These are phyloP conservation scores for Lentinula boryana DNA, from an alignment of 768 basidiomycete species.

Conservation along the genomic window DNA sequence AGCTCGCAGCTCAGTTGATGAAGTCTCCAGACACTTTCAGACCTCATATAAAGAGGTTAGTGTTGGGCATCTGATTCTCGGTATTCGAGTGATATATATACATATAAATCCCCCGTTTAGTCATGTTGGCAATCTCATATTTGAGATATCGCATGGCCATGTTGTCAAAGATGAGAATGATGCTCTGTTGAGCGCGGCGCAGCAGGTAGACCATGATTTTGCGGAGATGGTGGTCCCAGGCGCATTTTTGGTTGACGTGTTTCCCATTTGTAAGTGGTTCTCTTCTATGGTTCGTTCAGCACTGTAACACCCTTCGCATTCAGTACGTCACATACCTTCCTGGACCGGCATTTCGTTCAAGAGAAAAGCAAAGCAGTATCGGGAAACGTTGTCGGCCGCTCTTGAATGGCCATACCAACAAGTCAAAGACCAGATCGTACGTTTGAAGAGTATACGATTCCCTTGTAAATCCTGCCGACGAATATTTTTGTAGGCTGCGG, in stretches of 20 bases:
- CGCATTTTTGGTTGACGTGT: background rate
- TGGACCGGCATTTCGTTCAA: background rate
- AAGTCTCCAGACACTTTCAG: background rate
- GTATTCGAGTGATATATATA: background rate
- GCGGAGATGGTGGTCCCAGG: constrained; percentile 3
- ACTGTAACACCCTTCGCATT: background rate
- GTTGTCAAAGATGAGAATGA: background rate
- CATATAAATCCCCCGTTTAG: no score
- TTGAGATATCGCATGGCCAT: constrained; percentile 5
- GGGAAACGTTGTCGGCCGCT: background rate
- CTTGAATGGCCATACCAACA: constrained; percentile 6
- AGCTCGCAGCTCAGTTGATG: background rate
- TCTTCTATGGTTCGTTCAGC: background rate
- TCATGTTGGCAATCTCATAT: background rate
- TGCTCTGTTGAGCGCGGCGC: background rate
- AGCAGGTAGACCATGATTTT: constrained; percentile 1
- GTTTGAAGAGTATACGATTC: background rate
- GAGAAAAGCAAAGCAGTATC: background rate
- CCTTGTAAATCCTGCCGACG: background rate
- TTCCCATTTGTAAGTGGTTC: background rate
- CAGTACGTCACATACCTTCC: background rate
- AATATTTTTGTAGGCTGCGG: constrained; percentile 8
- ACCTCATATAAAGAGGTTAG: background rate
- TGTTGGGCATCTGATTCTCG: background rate
- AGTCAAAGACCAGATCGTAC: constrained; percentile 8